Evolutionary conservation across 2,329 filamentous ascomycete species (phyloP), one percentile per base, ranked within the genome.

Genomic region (Penicillium sp.): DNA sequence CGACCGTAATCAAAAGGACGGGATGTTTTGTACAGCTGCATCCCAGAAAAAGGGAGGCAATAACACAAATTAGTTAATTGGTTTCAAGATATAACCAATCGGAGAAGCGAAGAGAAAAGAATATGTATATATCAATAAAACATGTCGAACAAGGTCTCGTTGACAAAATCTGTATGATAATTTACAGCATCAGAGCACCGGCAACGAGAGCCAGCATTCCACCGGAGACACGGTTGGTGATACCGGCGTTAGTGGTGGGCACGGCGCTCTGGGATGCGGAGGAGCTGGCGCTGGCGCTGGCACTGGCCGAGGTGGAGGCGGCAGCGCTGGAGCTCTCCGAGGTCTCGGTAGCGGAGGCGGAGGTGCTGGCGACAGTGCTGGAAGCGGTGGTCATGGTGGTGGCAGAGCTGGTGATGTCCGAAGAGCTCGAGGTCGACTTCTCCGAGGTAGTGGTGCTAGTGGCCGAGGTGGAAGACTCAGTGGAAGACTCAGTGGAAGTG

Each of bases 121-220:
- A 43, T 17, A 43, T 31, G 17, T 41, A n/a, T 43, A 31, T 15
- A 43, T 24, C 41, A 44, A 45, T 48, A 29, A 43, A 43, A 15
- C 44, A 40, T 48, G 40, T 35, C 6, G 6, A 41, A 24, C n/a
- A 28, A 31, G 28, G 24, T 45, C 40, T 31, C 17, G 39, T 35
- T 24, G 24, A 43, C 37, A 48, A 33, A 9, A 19, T 40, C 22
- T 2, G 43, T 19, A 49, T 45, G 12, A 35, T 15, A 49, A 46
- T 55, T 64, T 69, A 72, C 54, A 71, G 42, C 45, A 70, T 49
- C 29, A 67, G 51, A 26, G 59, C 61, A 52, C 62, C 69, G 37
- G 67, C 57, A 21, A 66, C 63, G 43, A 67, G 46, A 39, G 66
- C 69, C 47, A 70, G 41, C 57, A 71, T 54, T 41, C 64, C 61